phyloP scores from a whole-genome alignment of 2,329 filamentous ascomycete species.

The Penicillium frequentans region DNA sequence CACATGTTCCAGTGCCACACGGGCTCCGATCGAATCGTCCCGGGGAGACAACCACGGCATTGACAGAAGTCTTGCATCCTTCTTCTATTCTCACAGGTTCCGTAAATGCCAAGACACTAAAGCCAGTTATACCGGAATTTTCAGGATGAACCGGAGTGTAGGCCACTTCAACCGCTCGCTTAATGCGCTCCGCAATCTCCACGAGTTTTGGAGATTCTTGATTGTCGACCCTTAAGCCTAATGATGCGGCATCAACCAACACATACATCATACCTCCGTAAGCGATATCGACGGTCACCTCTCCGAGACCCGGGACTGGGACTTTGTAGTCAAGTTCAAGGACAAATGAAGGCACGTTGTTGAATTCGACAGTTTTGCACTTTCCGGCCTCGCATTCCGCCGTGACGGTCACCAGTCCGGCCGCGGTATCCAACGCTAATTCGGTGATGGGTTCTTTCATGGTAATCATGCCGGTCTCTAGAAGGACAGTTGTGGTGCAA shows the following conservation, averaged over 20 bases:
- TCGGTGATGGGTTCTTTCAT: conserved; percentile 48
- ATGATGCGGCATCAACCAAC: conserved; percentile 41
- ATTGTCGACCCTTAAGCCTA: conserved; percentile 38
- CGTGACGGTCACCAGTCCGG: conserved; percentile 44
- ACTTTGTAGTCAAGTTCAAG: conserved; percentile 41
- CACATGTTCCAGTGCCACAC: conserved; percentile 49
- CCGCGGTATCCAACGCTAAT: conserved; percentile 46
- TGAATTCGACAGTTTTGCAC: conserved; percentile 46
- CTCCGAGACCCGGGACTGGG: conserved; percentile 43
- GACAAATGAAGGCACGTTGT: conserved; percentile 49
- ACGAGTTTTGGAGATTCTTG: conserved; percentile 38
- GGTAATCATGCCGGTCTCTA: conserved; percentile 50
- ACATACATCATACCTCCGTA: conserved; percentile 51
- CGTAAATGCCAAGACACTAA: conserved; percentile 43
- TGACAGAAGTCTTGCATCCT: conserved; percentile 32
- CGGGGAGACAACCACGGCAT: conserved; percentile 48
- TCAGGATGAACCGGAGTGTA: conserved; percentile 46
- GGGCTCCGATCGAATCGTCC: conserved; percentile 50
- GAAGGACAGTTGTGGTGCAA: conserved; percentile 45
- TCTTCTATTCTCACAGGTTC: conserved; percentile 30
- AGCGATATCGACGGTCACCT: conserved; percentile 45
- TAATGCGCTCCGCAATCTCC: conserved; percentile 46
- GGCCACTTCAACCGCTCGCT: conserved; percentile 36
- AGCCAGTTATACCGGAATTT: conserved; percentile 43
- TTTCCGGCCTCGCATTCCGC: conserved; percentile 47